A percentile compares a stretch with the other conserved stretches of the same genome.
Conservation (phyloP, 495 filamentous ascomycete species). For the Neurospora hispaniola region DNA sequence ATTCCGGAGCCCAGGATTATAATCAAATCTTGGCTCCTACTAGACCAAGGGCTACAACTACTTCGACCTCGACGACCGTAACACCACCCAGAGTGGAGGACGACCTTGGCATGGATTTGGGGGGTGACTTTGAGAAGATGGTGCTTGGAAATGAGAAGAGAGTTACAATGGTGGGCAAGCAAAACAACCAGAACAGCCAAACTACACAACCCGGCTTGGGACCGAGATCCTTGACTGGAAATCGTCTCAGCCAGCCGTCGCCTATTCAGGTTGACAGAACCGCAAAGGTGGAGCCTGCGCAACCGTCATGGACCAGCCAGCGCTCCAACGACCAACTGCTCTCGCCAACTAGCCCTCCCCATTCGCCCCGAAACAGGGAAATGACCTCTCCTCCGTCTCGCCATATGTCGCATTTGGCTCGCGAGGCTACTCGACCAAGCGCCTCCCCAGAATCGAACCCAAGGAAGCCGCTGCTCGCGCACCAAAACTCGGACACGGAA, state of each 20-base stretch:
- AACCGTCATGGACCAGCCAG: slow-evolving; percentile 59
- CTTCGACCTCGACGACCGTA: slow-evolving; percentile 51
- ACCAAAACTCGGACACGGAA: slow-evolving; percentile 31
- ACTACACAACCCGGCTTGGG: slow-evolving; percentile 10
- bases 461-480: slow-evolving; percentile 35
- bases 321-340: slow-evolving; percentile 55
- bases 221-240: slow-evolving; percentile 26
- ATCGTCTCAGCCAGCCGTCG: slow-evolving; percentile 36
- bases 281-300: slow-evolving; percentile 45
- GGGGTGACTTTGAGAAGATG: slow-evolving; percentile 59
- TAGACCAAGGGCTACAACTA: slow-evolving; percentile 34
- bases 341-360: slow-evolving; percentile 23
- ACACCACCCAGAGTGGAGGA: slow-evolving; percentile 60
- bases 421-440: slow-evolving; percentile 4
- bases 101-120: slow-evolving; percentile 43
- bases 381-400: slow-evolving; percentile 22
- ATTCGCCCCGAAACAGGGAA: slow-evolving; percentile 19
- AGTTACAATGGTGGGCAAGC: slow-evolving; percentile 35
- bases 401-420: slow-evolving; percentile 17
- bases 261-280: slow-evolving; percentile 51
- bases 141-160: slow-evolving; percentile 50
- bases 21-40: slow-evolving; percentile 21
- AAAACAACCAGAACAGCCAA: slow-evolving; percentile 20
- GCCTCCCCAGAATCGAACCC: slow-evolving; percentile 30
- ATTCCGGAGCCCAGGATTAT: slow-evolving; percentile 19